Evolutionary conservation across 2,329 filamentous ascomycete genomes (phyloP).

Genomic region (Clonostachys sp.): DNA sequence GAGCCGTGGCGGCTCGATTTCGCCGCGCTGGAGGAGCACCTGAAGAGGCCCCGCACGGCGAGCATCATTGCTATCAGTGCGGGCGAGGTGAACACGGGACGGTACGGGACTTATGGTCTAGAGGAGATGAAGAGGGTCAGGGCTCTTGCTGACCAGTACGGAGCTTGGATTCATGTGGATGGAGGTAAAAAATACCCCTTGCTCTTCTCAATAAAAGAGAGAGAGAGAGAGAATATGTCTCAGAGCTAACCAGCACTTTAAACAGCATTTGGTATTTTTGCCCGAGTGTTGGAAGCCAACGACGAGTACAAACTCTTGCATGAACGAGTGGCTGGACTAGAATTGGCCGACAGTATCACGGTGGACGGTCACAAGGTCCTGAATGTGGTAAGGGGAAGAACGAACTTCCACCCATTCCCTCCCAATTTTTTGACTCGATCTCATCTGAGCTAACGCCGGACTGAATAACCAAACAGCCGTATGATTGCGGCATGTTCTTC

Average conservation of each 20-base stretch:
- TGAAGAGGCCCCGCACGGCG: slow-evolving; percentile 49
- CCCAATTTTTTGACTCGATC: too few relatives aligned
- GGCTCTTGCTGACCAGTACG: slow-evolving; percentile 64
- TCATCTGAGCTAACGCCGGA: neutral
- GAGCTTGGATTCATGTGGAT: slow-evolving; percentile 86
- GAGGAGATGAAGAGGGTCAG: slow-evolving; percentile 62
- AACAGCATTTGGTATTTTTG: slow-evolving; percentile 79
- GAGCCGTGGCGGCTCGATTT: slow-evolving; percentile 70
- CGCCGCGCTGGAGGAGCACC: slow-evolving; percentile 53
- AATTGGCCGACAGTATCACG: slow-evolving; percentile 82
- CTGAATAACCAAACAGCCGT: slow-evolving; percentile 54
- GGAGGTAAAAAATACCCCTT: slow-evolving; percentile 45
- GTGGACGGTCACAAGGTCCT: slow-evolving; percentile 89
- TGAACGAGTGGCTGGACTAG: slow-evolving; percentile 55
- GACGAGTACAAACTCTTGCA: slow-evolving; percentile 52
- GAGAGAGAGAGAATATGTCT: neutral
- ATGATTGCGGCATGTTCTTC: slow-evolving; percentile 89
- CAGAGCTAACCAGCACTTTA: neutral
- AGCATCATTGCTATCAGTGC: slow-evolving; percentile 78
- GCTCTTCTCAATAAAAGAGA: neutral
- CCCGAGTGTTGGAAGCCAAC: slow-evolving; percentile 54
- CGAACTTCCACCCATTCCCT: too few relatives aligned
- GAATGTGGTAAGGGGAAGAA: slow-evolving; percentile 61
- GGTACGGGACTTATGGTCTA: slow-evolving; percentile 60
- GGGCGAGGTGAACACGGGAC: slow-evolving; percentile 86